Base-by-base conservation (phyloP, 371 early-diverging fungal species). In the Coemansia sp. region DNA sequence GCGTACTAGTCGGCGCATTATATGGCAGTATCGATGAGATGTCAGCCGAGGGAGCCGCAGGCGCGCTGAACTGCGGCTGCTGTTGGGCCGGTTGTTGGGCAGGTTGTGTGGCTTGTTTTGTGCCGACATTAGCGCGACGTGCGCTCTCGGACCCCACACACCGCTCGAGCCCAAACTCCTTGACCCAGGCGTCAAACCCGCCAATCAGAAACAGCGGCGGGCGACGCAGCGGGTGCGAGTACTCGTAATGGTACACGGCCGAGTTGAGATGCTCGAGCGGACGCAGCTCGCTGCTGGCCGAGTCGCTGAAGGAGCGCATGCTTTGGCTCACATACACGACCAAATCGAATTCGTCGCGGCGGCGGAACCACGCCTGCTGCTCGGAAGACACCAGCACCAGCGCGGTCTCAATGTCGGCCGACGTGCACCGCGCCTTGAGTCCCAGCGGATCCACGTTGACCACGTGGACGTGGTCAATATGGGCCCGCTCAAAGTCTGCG, bases 361-460 rank as follows among this genome's bases (percentile, higher is more conserved):
- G 67, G 0, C 77, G 65, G 77, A 95, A 97, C 34, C 87, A 64
- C 4, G 66, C 49, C 39, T 83, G 83, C 53, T 88, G 83, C 16
- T 70, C 60, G 5, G 80, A 77, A 0, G 81, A 78, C 14, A 56
- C 79, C 61, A 83, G 56, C 37, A 81, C 63, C 58, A 84, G 51
- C 18, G 82, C 72, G 39, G 75, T 51, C 64, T 85, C 72, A 18
- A 87, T 67, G 38, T 83, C 76, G 16, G 59, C 48, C 16, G 85
- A 77, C 16, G 83, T 66, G 63, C 83, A 88, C 84, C 79, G 82
- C 51, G 81, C 78, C 32, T 79, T 71, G 8, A 90, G 64, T 11
- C 85, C 80, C n/a, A 83, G 50, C 0, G 95, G 95, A 46, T 95
- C 94, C 10, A 97, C 79, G 54, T 93, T 89, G 4, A 93, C 88